Evolutionary conservation across 2,329 filamentous ascomycete genomes (phyloP), one percentile per base, ranked within the genome.

Genomic region (Diplodia seriata): DNA sequence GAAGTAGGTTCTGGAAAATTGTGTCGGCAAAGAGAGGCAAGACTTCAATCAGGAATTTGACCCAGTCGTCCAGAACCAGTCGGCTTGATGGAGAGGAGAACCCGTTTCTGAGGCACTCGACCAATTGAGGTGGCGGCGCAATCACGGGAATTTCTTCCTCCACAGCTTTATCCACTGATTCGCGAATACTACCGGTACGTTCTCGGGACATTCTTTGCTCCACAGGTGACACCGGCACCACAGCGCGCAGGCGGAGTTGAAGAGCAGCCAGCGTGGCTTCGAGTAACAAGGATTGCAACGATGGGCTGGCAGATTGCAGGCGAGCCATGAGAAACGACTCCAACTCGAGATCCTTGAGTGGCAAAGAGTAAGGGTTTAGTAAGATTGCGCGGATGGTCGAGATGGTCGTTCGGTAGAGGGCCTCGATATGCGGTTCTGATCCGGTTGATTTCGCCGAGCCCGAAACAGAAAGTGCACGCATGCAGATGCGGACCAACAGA

Each of bases 1-100:
- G 95, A 65, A 99, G 89, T 40, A 99, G 82, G 63, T 95, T 91
- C 75, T 97, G 91, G 76, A 97, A 97, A 55, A 97, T 92, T 5
- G 90, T 88, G 53, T 91, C 89, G 0, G 91, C 86, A 77, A 97
- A 97, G 15, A 97, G 84, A 0, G 94, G 93, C 36, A 99, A 82
- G 54, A 93, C 92, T 75, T 94, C 91, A 4, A 89, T 87, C 8
- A 99, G 84, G 72, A 99, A 94, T 36, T 87, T 85, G 11, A 97
- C 89, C 96, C 96, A 99, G 76, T 92, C 94, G 73, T 98, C 94
- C 43, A 99, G 82, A 6, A 96, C 90, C 9, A 89, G 84, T 5
- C 92, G 89, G 72, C 92, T 94, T 65, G 84, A 89, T 2, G 85
- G 77, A 3, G 93, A 91, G 66, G 91, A 89, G 61, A 99, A 89